Conservation (phyloP, 495 filamentous ascomycete species). For the Podospora conica region DNA sequence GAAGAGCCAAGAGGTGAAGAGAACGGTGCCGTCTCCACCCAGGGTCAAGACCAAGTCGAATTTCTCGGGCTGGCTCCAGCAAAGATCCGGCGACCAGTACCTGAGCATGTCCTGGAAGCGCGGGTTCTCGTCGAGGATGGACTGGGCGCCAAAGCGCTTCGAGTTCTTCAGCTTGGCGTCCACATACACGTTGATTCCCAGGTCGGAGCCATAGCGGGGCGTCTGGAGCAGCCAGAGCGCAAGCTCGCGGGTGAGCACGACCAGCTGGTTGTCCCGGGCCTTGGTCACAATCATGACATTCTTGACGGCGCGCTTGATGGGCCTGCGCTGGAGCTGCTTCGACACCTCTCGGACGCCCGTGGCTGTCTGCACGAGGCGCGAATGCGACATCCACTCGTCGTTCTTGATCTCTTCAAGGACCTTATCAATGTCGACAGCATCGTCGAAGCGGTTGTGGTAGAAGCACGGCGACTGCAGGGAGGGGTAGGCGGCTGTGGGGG, state of each 20-base stretch:
- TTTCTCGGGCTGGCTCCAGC: slow-evolving; percentile 80
- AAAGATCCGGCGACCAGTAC: slow-evolving; percentile 94
- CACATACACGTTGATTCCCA: slow-evolving; percentile 86
- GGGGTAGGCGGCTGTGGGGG: slow-evolving; percentile 57
- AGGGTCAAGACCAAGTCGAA: slow-evolving; percentile 91
- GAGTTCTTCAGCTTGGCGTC: slow-evolving; percentile 84
- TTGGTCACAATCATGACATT: slow-evolving; percentile 98
- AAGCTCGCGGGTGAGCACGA: slow-evolving; percentile 77
- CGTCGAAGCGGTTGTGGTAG: slow-evolving; percentile 94
- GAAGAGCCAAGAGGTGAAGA: slow-evolving; percentile 92
- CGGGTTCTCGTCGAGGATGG: slow-evolving; percentile 62
- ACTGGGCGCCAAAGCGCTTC: slow-evolving; percentile 74
- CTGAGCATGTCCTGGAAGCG: slow-evolving; percentile 71
- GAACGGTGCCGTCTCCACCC: slow-evolving; percentile 86
- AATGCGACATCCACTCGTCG: slow-evolving; percentile 88
- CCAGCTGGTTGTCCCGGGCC: slow-evolving; percentile 82
- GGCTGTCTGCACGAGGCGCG: slow-evolving; percentile 86
- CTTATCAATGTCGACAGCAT: slow-evolving; percentile 89
- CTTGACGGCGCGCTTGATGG: slow-evolving; percentile 78
- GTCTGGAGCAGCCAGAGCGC: slow-evolving; percentile 80
- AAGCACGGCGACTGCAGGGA: slow-evolving; percentile 86
- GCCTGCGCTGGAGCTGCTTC: slow-evolving; percentile 81
- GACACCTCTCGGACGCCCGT: slow-evolving; percentile 91
- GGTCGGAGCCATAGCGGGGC: slow-evolving; percentile 69
- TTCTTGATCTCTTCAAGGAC: slow-evolving; percentile 90